Conservation (phyloP, 2,329 filamentous ascomycete species). For the Talaromyces verruculosus region DNA sequence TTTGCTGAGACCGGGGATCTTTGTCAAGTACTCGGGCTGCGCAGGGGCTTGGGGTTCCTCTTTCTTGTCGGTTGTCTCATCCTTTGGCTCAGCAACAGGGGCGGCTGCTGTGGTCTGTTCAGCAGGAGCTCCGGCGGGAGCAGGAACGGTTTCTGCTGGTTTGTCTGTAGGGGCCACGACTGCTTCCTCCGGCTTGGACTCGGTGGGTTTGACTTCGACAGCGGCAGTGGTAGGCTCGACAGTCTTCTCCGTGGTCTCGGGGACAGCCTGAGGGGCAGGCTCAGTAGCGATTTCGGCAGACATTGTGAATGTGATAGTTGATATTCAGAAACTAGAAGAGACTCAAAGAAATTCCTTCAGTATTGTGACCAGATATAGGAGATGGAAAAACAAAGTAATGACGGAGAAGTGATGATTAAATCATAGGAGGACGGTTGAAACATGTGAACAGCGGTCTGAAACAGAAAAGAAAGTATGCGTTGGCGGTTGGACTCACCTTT, state of each 20-base stretch:
- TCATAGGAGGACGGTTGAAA: background rate
- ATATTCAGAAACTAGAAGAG: background rate
- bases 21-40: conserved; percentile 38
- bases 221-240: conserved; percentile 15
- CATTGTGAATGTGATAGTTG: conserved; percentile 7
- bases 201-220: conserved; percentile 7
- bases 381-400: background rate
- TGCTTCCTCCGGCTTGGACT: background rate
- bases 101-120: conserved; percentile 20
- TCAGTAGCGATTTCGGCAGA: conserved; percentile 13
- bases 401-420: background rate
- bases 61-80: conserved; percentile 21
- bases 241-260: conserved; percentile 14
- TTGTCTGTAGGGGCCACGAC: conserved; percentile 9
- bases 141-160: conserved; percentile 8
- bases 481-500: conserved; percentile 4
- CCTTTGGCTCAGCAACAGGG: conserved; percentile 17
- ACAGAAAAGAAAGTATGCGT: background rate
- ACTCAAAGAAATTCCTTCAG: background rate
- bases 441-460: conserved; percentile 6
- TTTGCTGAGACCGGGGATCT: conserved; percentile 50
- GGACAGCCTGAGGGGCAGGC: conserved; percentile 9
- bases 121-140: conserved; percentile 9
- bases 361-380: background rate
- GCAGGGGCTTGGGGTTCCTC: conserved; percentile 24